Percentiles rank a stretch among this genome's conserved stretches.
These are phyloP conservation scores for Tricholoma bakamatsutake DNA, from an alignment of 768 basidiomycete genomes.

Conservation along the genomic window DNA sequence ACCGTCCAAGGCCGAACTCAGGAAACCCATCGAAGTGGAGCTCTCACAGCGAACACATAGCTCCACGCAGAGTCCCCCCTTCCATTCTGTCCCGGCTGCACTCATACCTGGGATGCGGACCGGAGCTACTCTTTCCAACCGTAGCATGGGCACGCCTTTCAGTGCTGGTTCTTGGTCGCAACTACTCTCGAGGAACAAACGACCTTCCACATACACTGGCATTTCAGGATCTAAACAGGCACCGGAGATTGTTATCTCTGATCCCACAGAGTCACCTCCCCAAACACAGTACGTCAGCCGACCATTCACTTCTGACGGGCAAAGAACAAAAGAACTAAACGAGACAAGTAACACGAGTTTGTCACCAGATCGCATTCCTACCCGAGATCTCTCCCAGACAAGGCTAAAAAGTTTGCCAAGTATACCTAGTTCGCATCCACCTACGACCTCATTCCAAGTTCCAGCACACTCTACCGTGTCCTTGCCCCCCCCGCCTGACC, in stretches of 20 bases:
- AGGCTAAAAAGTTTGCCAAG: neutral
- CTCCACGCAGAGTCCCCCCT: neutral
- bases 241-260: constrained; percentile 3
- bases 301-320: neutral
- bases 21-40: neutral
- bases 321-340: neutral
- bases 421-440: neutral
- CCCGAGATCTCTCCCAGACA: neutral
- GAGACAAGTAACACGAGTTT: neutral
- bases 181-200: neutral
- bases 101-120: neutral
- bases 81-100: neutral
- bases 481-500: neutral
- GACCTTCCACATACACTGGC: neutral
- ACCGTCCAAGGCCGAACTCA: constrained; percentile 6
- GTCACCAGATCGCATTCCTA: neutral
- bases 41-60: neutral
- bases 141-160: neutral
- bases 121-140: neutral
- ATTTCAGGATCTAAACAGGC: neutral
- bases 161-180: neutral
- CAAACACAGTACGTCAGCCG: neutral
- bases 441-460: neutral
- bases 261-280: neutral
- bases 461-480: neutral